These are phyloP conservation scores for Candida adriatica DNA, from an alignment of 805 yeast genomes.

Conservation along the genomic window DNA sequence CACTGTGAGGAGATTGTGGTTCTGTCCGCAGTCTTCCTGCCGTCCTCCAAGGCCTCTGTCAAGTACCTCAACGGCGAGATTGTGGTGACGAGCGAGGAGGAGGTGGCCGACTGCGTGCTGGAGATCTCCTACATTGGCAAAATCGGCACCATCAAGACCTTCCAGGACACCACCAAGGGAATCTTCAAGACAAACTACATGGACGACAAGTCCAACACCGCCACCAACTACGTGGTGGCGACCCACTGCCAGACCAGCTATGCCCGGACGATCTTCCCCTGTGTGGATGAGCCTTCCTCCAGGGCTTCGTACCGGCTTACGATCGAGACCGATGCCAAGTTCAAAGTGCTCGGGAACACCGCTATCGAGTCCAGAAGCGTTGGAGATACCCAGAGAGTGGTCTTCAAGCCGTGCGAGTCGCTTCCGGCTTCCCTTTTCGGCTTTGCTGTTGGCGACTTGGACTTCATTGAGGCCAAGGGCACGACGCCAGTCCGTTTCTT, in stretches of 20 bases:
- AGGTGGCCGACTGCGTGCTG: constrained; percentile 6
- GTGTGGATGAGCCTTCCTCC: constrained; percentile 55
- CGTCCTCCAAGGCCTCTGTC: constrained; percentile 32
- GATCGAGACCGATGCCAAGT: constrained; percentile 36
- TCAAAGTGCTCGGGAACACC: constrained; percentile 47
- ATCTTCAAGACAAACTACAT: constrained; percentile 61
- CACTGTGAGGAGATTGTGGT: constrained; percentile 31
- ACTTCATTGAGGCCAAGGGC: constrained; percentile 32
- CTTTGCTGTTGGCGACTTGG: constrained; percentile 63
- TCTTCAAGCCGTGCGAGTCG: constrained; percentile 47
- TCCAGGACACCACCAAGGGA: constrained; percentile 53
- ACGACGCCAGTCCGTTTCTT: constrained; percentile 33
- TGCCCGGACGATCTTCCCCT: constrained; percentile 59
- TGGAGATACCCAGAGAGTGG: constrained; percentile 29
- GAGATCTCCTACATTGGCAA: constrained; percentile 15
- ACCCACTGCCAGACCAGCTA: constrained; percentile 70
- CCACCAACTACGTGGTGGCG: constrained; percentile 49
- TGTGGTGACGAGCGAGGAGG: constrained; percentile 12
- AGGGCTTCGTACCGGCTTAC: constrained; percentile 47
- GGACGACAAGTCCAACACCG: constrained; percentile 39
- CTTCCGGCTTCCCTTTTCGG: constrained; percentile 62
- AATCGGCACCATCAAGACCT: constrained; percentile 27
- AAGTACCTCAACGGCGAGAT: constrained; percentile 20
- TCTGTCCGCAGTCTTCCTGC: constrained; percentile 9
- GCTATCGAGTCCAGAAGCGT: constrained; percentile 25